Percentiles rank a stretch among this genome's conserved stretches.
Evolutionary conservation across 257 asterid genomes (phyloP).

Genomic region (Nemophila menziesii): DNA sequence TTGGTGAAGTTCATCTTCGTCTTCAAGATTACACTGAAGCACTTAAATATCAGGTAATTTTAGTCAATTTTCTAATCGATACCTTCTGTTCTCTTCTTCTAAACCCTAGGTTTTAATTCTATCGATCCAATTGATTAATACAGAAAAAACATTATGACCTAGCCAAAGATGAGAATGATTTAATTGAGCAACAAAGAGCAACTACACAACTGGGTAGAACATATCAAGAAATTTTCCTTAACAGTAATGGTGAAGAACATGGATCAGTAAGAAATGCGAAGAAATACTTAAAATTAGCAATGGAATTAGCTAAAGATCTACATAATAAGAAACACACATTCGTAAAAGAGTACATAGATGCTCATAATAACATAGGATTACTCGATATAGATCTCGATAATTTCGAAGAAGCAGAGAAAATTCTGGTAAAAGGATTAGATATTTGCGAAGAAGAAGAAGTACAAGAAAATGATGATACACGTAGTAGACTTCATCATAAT

Average conservation of each 20-base stretch:
- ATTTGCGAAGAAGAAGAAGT: constrained; percentile 92
- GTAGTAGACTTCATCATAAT: constrained; percentile 94
- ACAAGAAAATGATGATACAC: constrained; percentile 52
- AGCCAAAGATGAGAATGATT: constrained; percentile 54
- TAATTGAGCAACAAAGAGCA: constrained; percentile 90
- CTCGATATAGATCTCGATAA: constrained; percentile 84
- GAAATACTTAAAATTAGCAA: constrained; percentile 69
- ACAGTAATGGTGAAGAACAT: constrained; percentile 75
- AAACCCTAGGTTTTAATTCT: too few species aligned
- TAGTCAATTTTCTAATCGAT: too few species aligned
- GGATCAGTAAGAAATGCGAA: constrained; percentile 52
- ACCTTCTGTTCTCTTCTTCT: too few species aligned
- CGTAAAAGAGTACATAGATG: constrained; percentile 75
- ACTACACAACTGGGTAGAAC: constrained; percentile 95
- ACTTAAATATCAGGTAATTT: constrained; percentile 68
- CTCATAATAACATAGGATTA: constrained; percentile 91
- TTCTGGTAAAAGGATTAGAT: constrained; percentile 48
- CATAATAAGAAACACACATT: constrained; percentile 24
- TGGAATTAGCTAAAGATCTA: constrained; percentile 36
- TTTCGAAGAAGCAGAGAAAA: constrained; percentile 53
- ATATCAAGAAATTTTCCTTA: constrained; percentile 73
- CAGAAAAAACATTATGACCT: constrained; percentile 85
- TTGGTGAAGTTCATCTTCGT: constrained; percentile 82
- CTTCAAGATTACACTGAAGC: constrained; percentile 45
- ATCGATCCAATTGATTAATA: constrained; percentile 8